Evolutionary conservation across 495 filamentous ascomycete species (phyloP).

Genomic region (Pyrenopolyporus hunteri): DNA sequence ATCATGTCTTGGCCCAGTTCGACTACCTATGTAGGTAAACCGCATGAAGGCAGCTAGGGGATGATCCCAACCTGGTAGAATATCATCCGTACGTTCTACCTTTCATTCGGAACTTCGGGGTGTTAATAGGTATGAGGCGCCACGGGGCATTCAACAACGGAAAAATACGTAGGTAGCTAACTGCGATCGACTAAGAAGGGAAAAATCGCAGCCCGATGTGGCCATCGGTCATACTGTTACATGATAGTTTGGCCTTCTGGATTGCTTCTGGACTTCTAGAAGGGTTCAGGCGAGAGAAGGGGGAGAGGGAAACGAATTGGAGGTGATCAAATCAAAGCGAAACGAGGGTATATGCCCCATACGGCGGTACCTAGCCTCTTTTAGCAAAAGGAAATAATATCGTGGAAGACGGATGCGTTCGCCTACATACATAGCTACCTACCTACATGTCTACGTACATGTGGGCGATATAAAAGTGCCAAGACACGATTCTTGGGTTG

Average conservation of each 20-base stretch:
- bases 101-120: slow-evolving; percentile 27
- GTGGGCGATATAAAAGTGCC: too few relatives aligned
- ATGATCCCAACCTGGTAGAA: slow-evolving; percentile 10
- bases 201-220: neutral
- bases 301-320: slow-evolving; percentile 1
- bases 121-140: slow-evolving; percentile 15
- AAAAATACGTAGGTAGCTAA: neutral
- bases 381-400: neutral
- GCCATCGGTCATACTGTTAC: slow-evolving; percentile 4
- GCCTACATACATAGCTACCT: too few relatives aligned
- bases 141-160: neutral
- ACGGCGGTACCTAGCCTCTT: neutral
- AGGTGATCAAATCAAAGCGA: slow-evolving; percentile 9
- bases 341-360: slow-evolving; percentile 2
- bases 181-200: neutral
- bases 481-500: too few relatives aligned
- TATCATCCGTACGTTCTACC: slow-evolving; percentile 1
- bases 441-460: too few relatives aligned
- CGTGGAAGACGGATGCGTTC: too few relatives aligned
- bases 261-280: slow-evolving; percentile 27
- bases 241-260: slow-evolving; percentile 7
- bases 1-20: slow-evolving; percentile 34
- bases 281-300: slow-evolving; percentile 18
- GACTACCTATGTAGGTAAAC: slow-evolving; percentile 8
- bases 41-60: slow-evolving; percentile 22